A percentile compares a stretch with the other conserved stretches of the same genome.
Conservation (phyloP, 2,329 filamentous ascomycete genomes). For the Cladosporium colombiae region DNA sequence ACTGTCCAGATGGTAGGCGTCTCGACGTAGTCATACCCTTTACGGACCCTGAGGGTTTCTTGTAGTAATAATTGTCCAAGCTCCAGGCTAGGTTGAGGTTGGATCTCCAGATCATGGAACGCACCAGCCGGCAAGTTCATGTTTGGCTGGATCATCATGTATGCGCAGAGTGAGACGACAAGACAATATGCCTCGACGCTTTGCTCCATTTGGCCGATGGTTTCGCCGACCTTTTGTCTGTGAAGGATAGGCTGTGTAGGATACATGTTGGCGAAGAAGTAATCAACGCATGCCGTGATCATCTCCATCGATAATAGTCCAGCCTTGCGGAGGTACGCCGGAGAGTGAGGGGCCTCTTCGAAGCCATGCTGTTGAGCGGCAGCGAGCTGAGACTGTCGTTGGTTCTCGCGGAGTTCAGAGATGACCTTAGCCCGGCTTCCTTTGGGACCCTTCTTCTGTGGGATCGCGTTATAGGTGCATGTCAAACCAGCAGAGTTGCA, state of each 20-base stretch:
- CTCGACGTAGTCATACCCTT: slow-evolving; percentile 60
- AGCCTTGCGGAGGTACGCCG: slow-evolving; percentile 48
- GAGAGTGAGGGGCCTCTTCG: slow-evolving; percentile 45
- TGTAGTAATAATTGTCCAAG: slow-evolving; percentile 59
- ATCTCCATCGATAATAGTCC: slow-evolving; percentile 53
- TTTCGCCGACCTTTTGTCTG: slow-evolving; percentile 53
- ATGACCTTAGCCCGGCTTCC: slow-evolving; percentile 64
- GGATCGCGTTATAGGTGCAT: slow-evolving; percentile 66
- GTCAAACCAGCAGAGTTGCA: slow-evolving; percentile 59
- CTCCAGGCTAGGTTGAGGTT: slow-evolving; percentile 44
- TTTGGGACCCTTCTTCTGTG: slow-evolving; percentile 65
- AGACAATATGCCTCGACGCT: slow-evolving; percentile 60
- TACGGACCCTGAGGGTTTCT: slow-evolving; percentile 58
- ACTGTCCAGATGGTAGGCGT: slow-evolving; percentile 56
- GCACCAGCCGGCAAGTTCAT: slow-evolving; percentile 43
- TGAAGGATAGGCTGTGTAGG: slow-evolving; percentile 65
- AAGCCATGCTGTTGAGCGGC: slow-evolving; percentile 40
- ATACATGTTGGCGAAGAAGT: slow-evolving; percentile 63
- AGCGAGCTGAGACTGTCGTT: slow-evolving; percentile 47
- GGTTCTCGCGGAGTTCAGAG: slow-evolving; percentile 60
- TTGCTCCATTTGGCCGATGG: slow-evolving; percentile 53
- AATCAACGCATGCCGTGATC: slow-evolving; percentile 58
- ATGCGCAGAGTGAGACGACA: slow-evolving; percentile 53
- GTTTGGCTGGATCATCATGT: slow-evolving; percentile 53
- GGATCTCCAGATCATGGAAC: slow-evolving; percentile 53